A percentile compares a stretch with the other conserved stretches of the same genome.
phyloP scores from a whole-genome alignment of 495 filamentous ascomycete genomes.

The Neurospora africana region DNA sequence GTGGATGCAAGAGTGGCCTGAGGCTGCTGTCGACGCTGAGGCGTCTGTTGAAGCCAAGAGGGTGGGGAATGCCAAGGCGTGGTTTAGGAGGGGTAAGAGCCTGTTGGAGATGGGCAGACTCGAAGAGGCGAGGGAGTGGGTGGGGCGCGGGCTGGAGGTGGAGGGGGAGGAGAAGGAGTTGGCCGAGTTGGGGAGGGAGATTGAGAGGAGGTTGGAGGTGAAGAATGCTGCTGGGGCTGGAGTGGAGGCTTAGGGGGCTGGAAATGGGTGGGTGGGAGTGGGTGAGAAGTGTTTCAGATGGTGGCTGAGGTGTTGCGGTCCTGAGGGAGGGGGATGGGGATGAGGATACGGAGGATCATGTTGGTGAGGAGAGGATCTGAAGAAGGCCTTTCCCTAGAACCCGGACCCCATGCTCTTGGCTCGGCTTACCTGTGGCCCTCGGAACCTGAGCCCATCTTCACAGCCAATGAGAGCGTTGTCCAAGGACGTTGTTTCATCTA shows the following conservation, averaged over 20 bases:
- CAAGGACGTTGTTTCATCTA: neutral
- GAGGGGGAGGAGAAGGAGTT: constrained; percentile 70
- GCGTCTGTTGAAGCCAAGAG: constrained; percentile 81
- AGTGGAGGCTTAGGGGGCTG: neutral
- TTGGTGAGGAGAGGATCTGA: neutral
- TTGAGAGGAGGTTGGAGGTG: constrained; percentile 37
- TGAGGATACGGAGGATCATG: no score
- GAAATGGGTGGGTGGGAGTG: neutral
- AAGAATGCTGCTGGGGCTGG: constrained; percentile 6
- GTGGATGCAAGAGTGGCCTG: constrained; percentile 65
- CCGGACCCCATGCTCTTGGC: no score
- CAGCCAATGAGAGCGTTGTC: neutral
- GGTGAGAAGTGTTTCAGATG: neutral
- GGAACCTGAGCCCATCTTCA: neutral
- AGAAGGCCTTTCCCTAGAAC: no score
- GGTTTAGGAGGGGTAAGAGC: constrained; percentile 76
- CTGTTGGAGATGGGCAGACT: constrained; percentile 82
- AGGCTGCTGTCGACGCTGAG: constrained; percentile 76
- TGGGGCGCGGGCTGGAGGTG: constrained; percentile 67
- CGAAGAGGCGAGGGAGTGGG: constrained; percentile 69
- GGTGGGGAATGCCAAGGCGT: constrained; percentile 81
- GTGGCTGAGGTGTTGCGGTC: neutral
- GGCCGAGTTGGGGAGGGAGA: constrained; percentile 55
- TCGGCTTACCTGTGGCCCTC: neutral
- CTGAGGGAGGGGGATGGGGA: no score